phyloP scores from a whole-genome alignment of 768 basidiomycete genomes.

The Termitomyces sp. region DNA sequence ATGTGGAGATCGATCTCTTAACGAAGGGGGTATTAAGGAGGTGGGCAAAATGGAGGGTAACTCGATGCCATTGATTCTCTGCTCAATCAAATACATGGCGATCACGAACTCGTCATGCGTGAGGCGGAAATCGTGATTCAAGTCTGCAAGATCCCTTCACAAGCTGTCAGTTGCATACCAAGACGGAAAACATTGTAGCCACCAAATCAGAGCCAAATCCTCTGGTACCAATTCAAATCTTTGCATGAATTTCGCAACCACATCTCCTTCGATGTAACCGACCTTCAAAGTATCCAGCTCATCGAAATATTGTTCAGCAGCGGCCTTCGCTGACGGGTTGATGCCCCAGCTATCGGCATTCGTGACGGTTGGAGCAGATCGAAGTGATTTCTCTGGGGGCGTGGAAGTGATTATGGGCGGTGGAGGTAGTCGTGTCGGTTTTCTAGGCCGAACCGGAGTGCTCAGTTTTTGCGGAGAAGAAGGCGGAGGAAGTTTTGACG shows the following conservation, averaged over 20 bases:
- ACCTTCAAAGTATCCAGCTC: constrained; percentile 24
- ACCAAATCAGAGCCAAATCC: constrained; percentile 36
- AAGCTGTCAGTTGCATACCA: neutral
- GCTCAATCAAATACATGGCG: constrained; percentile 32
- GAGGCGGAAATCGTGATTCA: constrained; percentile 30
- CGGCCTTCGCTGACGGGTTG: constrained; percentile 21
- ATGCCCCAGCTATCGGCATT: constrained; percentile 21
- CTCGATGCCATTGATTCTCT: constrained; percentile 26
- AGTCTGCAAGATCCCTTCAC: constrained; percentile 31
- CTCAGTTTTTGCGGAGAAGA: constrained; percentile 4
- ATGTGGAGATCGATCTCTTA: constrained; percentile 10
- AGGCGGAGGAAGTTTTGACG: constrained; percentile 1
- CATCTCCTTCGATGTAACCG: constrained; percentile 31
- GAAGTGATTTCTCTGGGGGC: neutral
- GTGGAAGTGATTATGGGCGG: neutral
- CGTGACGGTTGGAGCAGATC: neutral
- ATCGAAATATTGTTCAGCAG: constrained; percentile 29
- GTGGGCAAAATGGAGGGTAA: constrained; percentile 29
- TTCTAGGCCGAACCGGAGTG: neutral
- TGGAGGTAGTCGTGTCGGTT: neutral
- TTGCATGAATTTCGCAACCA: constrained; percentile 29
- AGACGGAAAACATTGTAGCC: constrained; percentile 1
- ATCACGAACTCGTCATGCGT: constrained; percentile 35
- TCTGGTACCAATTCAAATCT: constrained; percentile 27
- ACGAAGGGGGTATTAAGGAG: constrained; percentile 27